phyloP scores from a whole-genome alignment of 2,329 filamentous ascomycete genomes.

The Bretziella fagacearum region DNA sequence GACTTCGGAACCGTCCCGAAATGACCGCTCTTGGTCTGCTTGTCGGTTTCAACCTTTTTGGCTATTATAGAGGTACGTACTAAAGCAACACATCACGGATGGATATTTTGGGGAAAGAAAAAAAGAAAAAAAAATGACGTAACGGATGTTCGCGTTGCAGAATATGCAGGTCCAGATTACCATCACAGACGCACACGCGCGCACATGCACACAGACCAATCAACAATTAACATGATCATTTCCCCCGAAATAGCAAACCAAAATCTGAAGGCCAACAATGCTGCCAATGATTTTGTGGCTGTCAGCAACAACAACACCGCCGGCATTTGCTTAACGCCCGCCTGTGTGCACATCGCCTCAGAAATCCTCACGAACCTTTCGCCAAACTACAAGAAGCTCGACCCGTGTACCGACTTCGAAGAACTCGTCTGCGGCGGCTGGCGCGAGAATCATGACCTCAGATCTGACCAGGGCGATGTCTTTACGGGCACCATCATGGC shows the following conservation, averaged over 20 bases:
- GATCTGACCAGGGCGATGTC: conserved; percentile 42
- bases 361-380: conserved; percentile 20
- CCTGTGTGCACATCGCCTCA: conserved; percentile 21
- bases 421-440: conserved; percentile 52
- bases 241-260: not conserved
- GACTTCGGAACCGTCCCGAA: conserved; percentile 4
- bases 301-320: not conserved
- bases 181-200: not conserved
- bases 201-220: not conserved
- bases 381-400: conserved; percentile 38
- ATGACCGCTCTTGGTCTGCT: conserved; percentile 4
- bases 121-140: no score
- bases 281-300: no score
- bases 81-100: no score
- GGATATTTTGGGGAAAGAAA: no score
- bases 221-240: not conserved
- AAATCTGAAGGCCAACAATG: not conserved
- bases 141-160: not conserved
- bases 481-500: conserved; percentile 45
- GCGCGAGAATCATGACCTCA: conserved; percentile 44
- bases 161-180: not conserved
- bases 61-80: conserved; percentile 7
- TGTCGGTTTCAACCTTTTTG: conserved; percentile 6
- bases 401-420: conserved; percentile 54
- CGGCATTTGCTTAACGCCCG: conserved; percentile 18